phyloP scores from a whole-genome alignment of 345 rosid genomes.

The Populus simonii region DNA sequence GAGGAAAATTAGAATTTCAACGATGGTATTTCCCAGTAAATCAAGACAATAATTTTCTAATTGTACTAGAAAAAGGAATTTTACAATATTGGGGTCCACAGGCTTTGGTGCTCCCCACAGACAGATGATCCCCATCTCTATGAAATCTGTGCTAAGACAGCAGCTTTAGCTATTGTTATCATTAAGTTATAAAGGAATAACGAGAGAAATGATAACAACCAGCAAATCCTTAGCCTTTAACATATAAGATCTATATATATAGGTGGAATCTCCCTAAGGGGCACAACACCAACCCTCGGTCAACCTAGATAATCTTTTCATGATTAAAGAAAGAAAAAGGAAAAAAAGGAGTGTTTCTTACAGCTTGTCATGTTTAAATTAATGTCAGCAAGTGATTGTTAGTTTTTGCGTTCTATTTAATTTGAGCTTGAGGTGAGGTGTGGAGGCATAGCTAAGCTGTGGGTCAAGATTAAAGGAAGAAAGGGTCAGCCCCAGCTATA shows the following conservation, averaged over 20 bases:
- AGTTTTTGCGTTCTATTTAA: not conserved
- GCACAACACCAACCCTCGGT: constrained; percentile 19
- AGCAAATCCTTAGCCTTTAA: not conserved
- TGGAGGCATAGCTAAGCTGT: not conserved
- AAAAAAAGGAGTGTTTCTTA: not conserved
- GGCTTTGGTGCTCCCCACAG: not conserved
- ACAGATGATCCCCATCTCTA: not conserved
- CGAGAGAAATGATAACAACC: constrained; percentile 15
- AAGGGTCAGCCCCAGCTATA: not conserved
- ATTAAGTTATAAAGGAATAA: constrained; percentile 17
- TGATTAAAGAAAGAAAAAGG: constrained; percentile 12
- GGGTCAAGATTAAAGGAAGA: constrained; percentile 2
- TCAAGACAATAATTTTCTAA: not conserved
- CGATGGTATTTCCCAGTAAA: not conserved
- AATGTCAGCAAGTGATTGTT: not conserved
- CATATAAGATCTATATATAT: not conserved
- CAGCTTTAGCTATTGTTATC: constrained; percentile 15
- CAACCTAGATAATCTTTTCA: constrained; percentile 22
- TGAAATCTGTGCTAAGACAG: constrained; percentile 6
- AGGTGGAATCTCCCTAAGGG: constrained; percentile 12
- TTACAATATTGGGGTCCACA: not conserved
- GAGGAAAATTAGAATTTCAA: too few relatives aligned
- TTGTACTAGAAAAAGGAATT: not conserved
- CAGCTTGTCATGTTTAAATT: not conserved
- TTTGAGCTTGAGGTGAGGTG: not conserved